Conservation (phyloP, 2,329 filamentous ascomycete genomes). For the Colletotrichum cuscutae region DNA sequence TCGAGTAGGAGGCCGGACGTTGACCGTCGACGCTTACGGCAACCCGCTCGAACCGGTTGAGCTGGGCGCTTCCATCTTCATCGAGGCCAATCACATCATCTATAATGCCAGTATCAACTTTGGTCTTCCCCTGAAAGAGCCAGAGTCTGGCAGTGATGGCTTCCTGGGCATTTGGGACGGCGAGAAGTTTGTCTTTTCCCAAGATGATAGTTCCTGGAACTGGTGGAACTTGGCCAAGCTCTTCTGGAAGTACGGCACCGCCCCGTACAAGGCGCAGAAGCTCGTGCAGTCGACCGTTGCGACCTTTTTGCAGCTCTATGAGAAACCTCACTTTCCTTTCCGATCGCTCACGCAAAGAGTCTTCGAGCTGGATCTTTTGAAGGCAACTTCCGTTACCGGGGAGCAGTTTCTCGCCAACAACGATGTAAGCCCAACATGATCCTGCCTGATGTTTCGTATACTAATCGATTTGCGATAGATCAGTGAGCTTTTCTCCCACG, state of each 20-base stretch:
- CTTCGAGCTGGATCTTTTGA: slow-evolving; percentile 73
- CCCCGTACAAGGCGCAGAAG: slow-evolving; percentile 77
- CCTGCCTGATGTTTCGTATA: not conserved
- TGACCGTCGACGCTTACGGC: slow-evolving; percentile 82
- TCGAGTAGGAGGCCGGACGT: slow-evolving; percentile 86
- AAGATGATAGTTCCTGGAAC: slow-evolving; percentile 66
- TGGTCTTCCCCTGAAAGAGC: slow-evolving; percentile 68
- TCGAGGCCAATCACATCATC: slow-evolving; percentile 84
- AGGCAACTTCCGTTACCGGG: slow-evolving; percentile 77
- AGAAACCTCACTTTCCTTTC: slow-evolving; percentile 86
- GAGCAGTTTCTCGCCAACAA: slow-evolving; percentile 76
- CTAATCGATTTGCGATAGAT: slow-evolving; percentile 55
- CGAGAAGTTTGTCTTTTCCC: slow-evolving; percentile 74
- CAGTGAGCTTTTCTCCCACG: slow-evolving; percentile 72
- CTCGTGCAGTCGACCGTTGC: slow-evolving; percentile 77
- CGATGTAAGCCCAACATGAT: slow-evolving; percentile 51
- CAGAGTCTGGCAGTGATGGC: slow-evolving; percentile 58
- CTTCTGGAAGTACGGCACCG: slow-evolving; percentile 85
- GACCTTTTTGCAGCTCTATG: slow-evolving; percentile 83
- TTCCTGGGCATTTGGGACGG: slow-evolving; percentile 89
- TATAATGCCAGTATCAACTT: slow-evolving; percentile 78
- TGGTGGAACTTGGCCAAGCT: slow-evolving; percentile 88
- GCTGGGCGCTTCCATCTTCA: slow-evolving; percentile 92
- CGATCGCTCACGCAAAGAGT: slow-evolving; percentile 76
- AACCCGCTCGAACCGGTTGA: slow-evolving; percentile 78